Base-by-base conservation (phyloP, 176 grass and related monocot species). In the Rhipidocladum racemiflorum region DNA sequence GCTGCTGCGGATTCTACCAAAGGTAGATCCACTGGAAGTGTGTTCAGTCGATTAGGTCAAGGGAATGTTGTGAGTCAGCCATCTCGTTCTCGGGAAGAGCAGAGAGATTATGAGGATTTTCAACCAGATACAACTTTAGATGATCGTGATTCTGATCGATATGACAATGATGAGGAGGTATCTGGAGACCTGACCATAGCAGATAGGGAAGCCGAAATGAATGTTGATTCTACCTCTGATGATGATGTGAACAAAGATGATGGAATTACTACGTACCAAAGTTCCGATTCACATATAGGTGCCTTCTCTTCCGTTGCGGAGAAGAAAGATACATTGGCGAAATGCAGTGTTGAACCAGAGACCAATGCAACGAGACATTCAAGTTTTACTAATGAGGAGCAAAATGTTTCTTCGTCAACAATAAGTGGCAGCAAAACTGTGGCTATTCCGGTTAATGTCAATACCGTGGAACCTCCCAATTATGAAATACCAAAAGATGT, bases 31-130 rank as follows among this genome's bases (percentile, higher is more conserved):
- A 85, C 85, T 75, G 83, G 88, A 88, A 94, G 91, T 80, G 91
- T 97, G 60, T 97, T 97, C 80, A 87, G 88, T 84, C 78, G 94
- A 88, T 91, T 97, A 81, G 85, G 91, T 72, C 87, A 90, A 74
- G 88, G 68, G 61, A 92, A 74, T 75, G 30, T 16, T 72, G 70
- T 70, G 23, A 85, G 72, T 49, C 81, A 82, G 63, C 43, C 61
- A 71, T 74, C 87, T 80, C 15, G 6, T 86, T 85, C 79, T 65
- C 65, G 46, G 74, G 72, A 75, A 92, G 57, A 84, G 77, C 75
- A 69, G 38, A 67, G 71, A 82, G 80, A 91, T 21, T 72, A 63
- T 67, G 86, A 79, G 34, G 65, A 91, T 77, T 66, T 85, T 74
- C 86, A 80, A 61, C 85, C 30, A 61, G 75, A 55, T 67, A 57